Conservation (phyloP, 805 yeast species). For the Debaryomyces castellii region DNA sequence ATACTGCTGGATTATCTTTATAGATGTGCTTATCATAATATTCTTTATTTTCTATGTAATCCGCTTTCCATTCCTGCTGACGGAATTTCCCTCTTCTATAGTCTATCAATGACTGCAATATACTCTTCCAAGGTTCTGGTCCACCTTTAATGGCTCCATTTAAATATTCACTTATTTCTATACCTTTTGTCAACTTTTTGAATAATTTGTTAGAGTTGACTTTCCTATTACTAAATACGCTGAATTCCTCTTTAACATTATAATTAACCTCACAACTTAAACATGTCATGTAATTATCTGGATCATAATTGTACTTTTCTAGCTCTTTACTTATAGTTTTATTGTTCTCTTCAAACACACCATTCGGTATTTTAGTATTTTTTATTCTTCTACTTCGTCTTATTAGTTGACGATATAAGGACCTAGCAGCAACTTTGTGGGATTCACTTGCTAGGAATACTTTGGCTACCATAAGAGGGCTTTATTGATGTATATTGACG, state of each 20-base stretch:
- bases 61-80: constrained; percentile 18
- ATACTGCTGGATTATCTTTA: background rate
- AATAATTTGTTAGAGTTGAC: background rate
- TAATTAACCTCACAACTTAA: constrained; percentile 17
- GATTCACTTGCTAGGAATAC: background rate
- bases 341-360: background rate
- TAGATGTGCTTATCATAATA: constrained; percentile 3
- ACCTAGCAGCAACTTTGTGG: constrained; percentile 6
- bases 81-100: constrained; percentile 10
- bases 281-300: constrained; percentile 12
- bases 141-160: background rate
- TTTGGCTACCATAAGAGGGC: background rate
- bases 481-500: background rate
- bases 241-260: constrained; percentile 15
- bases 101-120: constrained; percentile 13
- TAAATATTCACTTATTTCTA: constrained; percentile 10
- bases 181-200: constrained; percentile 8
- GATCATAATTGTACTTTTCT: constrained; percentile 6
- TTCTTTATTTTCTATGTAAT: constrained; percentile 5
- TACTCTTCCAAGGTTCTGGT: constrained; percentile 1
- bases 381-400: constrained; percentile 2
- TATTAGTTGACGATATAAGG: constrained; percentile 8
- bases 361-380: background rate
- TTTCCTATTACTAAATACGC: background rate
- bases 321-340: constrained; percentile 3